Evolutionary conservation across 768 basidiomycete genomes (phyloP).

Genomic region (Lactifluus pinguis): DNA sequence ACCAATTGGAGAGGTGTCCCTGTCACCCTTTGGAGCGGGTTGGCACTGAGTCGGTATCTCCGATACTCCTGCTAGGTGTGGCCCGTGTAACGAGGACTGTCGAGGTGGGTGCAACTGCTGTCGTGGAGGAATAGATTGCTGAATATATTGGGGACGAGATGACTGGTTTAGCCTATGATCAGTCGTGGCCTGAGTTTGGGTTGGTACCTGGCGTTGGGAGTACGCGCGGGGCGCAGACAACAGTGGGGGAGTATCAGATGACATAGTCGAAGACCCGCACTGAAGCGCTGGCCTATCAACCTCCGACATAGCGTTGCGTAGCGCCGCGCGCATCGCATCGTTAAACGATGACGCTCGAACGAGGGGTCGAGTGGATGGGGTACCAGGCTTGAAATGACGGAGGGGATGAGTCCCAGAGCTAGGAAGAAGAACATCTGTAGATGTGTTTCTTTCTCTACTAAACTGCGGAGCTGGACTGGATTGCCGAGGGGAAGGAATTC

Average conservation of each 20-base stretch:
- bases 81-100: background rate
- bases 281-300: background rate
- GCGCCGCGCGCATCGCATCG: slow-evolving; percentile 5
- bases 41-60: background rate
- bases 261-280: background rate
- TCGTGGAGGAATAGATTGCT: background rate
- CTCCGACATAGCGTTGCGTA: slow-evolving; percentile 2
- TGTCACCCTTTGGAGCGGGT: background rate
- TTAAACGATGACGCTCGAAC: slow-evolving; percentile 7
- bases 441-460: background rate
- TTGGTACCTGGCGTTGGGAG: background rate
- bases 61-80: background rate
- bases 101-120: background rate
- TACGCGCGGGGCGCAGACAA: background rate
- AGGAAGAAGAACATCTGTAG: background rate
- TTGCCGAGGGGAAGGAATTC: background rate
- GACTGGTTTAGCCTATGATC: background rate
- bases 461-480: background rate
- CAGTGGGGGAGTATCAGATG: background rate
- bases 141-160: background rate
- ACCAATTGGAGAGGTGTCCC: background rate
- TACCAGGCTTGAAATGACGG: background rate
- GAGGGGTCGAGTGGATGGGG: background rate
- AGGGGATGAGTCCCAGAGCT: background rate
- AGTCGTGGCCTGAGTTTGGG: background rate